Evolutionary conservation across 2,329 filamentous ascomycete species (phyloP).

Genomic region (Arthrocladium fulminans): DNA sequence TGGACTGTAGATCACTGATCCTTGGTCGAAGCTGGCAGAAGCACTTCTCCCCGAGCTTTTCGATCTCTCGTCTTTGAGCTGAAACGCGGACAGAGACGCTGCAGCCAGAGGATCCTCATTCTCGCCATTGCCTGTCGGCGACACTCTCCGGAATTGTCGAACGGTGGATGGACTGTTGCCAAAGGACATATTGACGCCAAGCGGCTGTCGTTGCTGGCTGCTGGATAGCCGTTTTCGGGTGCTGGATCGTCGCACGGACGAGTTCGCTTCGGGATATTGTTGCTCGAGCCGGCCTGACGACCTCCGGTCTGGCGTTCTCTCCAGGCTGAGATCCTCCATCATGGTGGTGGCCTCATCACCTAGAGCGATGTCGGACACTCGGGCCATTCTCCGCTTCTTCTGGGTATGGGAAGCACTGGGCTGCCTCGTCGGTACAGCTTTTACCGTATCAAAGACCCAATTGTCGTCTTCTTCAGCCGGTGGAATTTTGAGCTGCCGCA

Average conservation of each 20-base stretch:
- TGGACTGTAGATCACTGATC: background rate
- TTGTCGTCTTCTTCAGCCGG: conserved; percentile 65
- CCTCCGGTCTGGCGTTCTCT: conserved; percentile 26
- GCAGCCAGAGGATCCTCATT: conserved; percentile 10
- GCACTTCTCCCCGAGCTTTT: conserved; percentile 20
- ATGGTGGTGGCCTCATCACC: conserved; percentile 29
- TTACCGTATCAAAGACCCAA: conserved; percentile 94
- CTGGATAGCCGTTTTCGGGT: conserved; percentile 37
- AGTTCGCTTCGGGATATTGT: conserved; percentile 17
- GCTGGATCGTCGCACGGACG: conserved; percentile 30
- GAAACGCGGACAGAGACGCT: background rate
- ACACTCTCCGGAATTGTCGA: conserved; percentile 81
- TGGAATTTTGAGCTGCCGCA: conserved; percentile 55
- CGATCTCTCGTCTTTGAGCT: conserved; percentile 22
- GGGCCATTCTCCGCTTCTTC: conserved; percentile 38
- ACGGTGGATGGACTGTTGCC: conserved; percentile 90
- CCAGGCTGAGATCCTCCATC: conserved; percentile 32
- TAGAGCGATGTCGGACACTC: conserved; percentile 32
- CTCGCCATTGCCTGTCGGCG: conserved; percentile 45
- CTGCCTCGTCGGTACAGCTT: conserved; percentile 53
- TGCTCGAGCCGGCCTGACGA: conserved; percentile 42
- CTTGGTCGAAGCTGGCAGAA: conserved; percentile 2
- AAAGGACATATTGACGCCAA: conserved; percentile 85
- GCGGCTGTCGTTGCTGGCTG: conserved; percentile 58
- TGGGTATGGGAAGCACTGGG: conserved; percentile 44